Base-by-base conservation (phyloP, 352 stramenopile genomes). In the Poterioochromonas sp. region DNA sequence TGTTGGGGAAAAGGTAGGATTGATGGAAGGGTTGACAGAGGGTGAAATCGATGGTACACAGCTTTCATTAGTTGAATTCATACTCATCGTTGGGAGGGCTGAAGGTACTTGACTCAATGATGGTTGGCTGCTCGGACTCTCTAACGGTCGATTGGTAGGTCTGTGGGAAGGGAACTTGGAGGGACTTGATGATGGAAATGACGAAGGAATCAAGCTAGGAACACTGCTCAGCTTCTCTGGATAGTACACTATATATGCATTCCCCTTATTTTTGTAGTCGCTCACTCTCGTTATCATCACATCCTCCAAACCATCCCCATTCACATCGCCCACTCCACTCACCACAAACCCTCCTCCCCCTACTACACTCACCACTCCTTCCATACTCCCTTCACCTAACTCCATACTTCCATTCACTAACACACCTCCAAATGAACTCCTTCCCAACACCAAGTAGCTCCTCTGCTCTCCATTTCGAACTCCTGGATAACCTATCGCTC, bases 231-330 rank as follows among this genome's bases (percentile, higher is more conserved):
- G 47, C 47, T 58, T 58, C 47, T 58, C 47, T 58, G 47, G 47
- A 58, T 58, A 58, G 47, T 58, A 58, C 47, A 58, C 47, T 58
- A 58, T 58, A 58, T 58, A 58, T 58, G 47, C 47, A 58, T 58
- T 58, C 47, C 47, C 47, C 47, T 58, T 58, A 58, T 58, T 58
- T 58, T 58, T 58, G 47, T 58, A 58, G 47, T 58, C 47, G 47
- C 47, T 58, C 47, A 58, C 47, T 58, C 47, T 58, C 47, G 58
- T 68, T 68, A 68, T 68, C 58, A 68, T 15, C 15, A 68, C 58
- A 68, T 68, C 58, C 15, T 68, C 58, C 15, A 68, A 37, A 37
- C 15, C 15, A 37, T 68, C 58, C 15, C 58, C 58, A 37, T 68
- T 68, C 15, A 68, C 58, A 68, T 68, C 58, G 29, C 58, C 58